phyloP scores from a whole-genome alignment of 495 filamentous ascomycete genomes.

The Penicillium lagena region DNA sequence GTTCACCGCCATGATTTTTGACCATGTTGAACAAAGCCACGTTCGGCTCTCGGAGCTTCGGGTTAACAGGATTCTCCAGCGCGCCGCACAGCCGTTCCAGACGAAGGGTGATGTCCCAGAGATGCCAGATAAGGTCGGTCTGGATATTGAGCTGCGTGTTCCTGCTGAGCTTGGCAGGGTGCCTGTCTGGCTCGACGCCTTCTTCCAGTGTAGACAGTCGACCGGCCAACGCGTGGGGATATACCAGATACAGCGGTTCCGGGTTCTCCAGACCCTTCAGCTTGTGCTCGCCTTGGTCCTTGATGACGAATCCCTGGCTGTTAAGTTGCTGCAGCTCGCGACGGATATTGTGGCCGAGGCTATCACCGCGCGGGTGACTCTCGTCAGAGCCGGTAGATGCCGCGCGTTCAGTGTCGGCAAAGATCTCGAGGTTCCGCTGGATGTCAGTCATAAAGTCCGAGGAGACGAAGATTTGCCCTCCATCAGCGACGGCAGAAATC shows the following conservation, averaged over 20 bases:
- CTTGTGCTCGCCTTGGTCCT: slow-evolving; percentile 88
- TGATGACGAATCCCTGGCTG: slow-evolving; percentile 92
- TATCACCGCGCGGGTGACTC: slow-evolving; percentile 56
- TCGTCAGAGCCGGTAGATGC: slow-evolving; percentile 64
- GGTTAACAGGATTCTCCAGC: slow-evolving; percentile 58
- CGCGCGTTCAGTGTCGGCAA: slow-evolving; percentile 67
- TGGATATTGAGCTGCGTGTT: slow-evolving; percentile 63
- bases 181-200: slow-evolving; percentile 22
- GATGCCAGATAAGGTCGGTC: slow-evolving; percentile 74
- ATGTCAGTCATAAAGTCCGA: slow-evolving; percentile 96
- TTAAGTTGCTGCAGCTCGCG: slow-evolving; percentile 81
- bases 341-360: slow-evolving; percentile 59
- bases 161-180: slow-evolving; percentile 37
- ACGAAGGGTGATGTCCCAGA: slow-evolving; percentile 85
- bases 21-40: slow-evolving; percentile 76
- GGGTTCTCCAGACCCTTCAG: slow-evolving; percentile 97
- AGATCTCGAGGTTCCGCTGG: slow-evolving; percentile 81
- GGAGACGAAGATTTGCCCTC: slow-evolving; percentile 93
- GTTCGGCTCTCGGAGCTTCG: slow-evolving; percentile 63
- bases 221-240: slow-evolving; percentile 80
- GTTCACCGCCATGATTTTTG: slow-evolving; percentile 74
- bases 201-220: slow-evolving; percentile 59
- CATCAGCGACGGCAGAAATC: slow-evolving; percentile 91
- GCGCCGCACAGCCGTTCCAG: slow-evolving; percentile 88
- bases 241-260: slow-evolving; percentile 89